Evolutionary conservation across 352 stramenopile genomes (phyloP).

Genomic region (Globisporangium lucens): DNA sequence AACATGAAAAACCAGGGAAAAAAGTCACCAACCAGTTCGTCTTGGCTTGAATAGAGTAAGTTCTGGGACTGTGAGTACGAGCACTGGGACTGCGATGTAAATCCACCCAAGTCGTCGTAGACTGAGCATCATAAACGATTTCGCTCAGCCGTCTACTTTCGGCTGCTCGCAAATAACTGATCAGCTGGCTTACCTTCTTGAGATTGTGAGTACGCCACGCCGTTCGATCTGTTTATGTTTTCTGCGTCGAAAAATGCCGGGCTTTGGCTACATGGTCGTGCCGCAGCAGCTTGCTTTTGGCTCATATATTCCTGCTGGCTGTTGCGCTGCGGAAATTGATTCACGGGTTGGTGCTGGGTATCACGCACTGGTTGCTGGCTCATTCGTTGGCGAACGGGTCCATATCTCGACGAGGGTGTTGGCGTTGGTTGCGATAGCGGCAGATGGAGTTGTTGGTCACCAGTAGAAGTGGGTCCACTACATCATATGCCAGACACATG

Average conservation of each 20-base stretch:
- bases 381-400: conserved; percentile 10
- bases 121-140: background rate
- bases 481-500: background rate
- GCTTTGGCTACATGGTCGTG: conserved; percentile 6
- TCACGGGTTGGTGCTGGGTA: conserved; percentile 1
- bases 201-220: conserved; percentile 10
- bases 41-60: conserved; percentile 17
- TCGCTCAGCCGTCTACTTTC: background rate
- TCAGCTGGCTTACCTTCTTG: conserved; percentile 12
- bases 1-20: background rate
- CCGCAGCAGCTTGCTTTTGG: background rate
- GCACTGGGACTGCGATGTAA: conserved; percentile 19
- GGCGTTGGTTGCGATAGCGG: conserved; percentile 12
- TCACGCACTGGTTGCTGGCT: conserved; percentile 7
- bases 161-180: too few species aligned
- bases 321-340: background rate
- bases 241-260: conserved; percentile 10
- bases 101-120: conserved; percentile 16
- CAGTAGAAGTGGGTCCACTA: conserved; percentile 3
- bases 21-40: conserved; percentile 11
- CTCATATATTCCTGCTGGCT: background rate
- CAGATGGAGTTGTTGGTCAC: background rate
- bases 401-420: conserved; percentile 10
- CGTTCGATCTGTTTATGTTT: background rate
- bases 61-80: conserved; percentile 20